These are phyloP conservation scores for Corylus americana DNA, from an alignment of 306 rosid species.

Conservation along the genomic window DNA sequence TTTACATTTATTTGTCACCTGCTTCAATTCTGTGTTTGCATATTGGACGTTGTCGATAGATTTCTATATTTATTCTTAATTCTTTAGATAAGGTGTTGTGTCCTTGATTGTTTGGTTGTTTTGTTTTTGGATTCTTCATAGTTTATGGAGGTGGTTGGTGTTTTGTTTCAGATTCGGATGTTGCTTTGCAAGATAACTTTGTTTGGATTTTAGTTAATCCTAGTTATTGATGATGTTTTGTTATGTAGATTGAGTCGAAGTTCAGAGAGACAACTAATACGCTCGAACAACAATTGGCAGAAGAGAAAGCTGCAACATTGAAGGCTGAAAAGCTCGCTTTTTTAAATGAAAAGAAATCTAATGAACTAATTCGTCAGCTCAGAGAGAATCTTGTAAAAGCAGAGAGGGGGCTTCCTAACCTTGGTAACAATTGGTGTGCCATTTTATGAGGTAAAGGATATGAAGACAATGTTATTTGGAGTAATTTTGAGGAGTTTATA, in stretches of 20 bases:
- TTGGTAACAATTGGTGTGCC: neutral
- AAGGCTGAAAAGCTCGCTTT: conserved; percentile 29
- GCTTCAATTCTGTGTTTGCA: conserved; percentile 4
- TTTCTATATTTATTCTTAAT: no score
- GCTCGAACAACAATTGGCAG: conserved; percentile 74
- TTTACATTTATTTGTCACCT: conserved; percentile 2
- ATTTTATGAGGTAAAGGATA: no score
- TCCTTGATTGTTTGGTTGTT: no score
- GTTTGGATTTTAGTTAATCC: neutral
- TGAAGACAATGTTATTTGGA: no score
- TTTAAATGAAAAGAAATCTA: conserved; percentile 55
- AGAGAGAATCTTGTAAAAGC: no score
- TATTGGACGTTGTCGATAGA: neutral
- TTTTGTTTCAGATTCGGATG: no score
- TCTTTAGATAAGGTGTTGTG: neutral
- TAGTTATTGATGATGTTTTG: conserved; percentile 8
- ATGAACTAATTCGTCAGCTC: conserved; percentile 40
- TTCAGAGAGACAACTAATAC: conserved; percentile 56
- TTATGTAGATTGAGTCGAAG: conserved; percentile 70
- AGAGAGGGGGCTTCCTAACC: no score
- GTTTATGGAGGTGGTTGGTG: no score
- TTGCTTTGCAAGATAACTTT: no score
- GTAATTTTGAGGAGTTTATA: neutral
- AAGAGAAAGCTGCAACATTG: conserved; percentile 76
- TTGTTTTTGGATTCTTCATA: no score